phyloP scores from a whole-genome alignment of 1,139 yeast genomes.

The Maudiozyma humilis region DNA sequence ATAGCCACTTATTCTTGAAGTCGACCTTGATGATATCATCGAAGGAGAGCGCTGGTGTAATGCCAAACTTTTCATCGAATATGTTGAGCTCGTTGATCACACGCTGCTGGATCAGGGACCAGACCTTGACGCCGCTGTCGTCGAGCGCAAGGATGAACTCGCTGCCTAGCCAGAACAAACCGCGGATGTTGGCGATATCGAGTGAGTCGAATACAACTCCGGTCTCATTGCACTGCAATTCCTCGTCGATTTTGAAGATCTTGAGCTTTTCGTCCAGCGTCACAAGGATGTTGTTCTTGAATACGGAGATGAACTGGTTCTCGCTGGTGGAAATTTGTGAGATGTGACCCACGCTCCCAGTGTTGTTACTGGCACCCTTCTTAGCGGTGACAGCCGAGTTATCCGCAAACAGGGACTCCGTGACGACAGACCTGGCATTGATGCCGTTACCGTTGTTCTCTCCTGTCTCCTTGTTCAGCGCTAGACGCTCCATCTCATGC shows the following conservation, averaged over 20 bases:
- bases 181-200: slow-evolving; percentile 6
- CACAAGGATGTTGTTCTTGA: slow-evolving; percentile 19
- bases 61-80: slow-evolving; percentile 10
- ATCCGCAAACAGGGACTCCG: slow-evolving; percentile 1
- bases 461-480: neutral
- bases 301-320: slow-evolving; percentile 12
- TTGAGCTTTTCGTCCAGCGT: slow-evolving; percentile 18
- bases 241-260: slow-evolving; percentile 19
- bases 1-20: slow-evolving; percentile 25
- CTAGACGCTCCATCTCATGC: slow-evolving; percentile 22
- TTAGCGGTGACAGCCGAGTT: neutral
- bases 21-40: slow-evolving; percentile 18
- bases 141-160: slow-evolving; percentile 18
- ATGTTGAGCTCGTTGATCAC: slow-evolving; percentile 14
- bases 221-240: slow-evolving; percentile 14
- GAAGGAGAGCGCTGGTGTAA: slow-evolving; percentile 1
- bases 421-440: neutral
- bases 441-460: too few species aligned
- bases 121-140: slow-evolving; percentile 18
- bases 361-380: neutral
- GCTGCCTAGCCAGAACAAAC: slow-evolving; percentile 22
- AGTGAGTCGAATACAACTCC: slow-evolving; percentile 4
- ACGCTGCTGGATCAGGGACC: slow-evolving; percentile 11
- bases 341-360: neutral
- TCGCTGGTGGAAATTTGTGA: neutral